Conservation (phyloP, 441 rosid species). For the Aquilaria agallochum region DNA sequence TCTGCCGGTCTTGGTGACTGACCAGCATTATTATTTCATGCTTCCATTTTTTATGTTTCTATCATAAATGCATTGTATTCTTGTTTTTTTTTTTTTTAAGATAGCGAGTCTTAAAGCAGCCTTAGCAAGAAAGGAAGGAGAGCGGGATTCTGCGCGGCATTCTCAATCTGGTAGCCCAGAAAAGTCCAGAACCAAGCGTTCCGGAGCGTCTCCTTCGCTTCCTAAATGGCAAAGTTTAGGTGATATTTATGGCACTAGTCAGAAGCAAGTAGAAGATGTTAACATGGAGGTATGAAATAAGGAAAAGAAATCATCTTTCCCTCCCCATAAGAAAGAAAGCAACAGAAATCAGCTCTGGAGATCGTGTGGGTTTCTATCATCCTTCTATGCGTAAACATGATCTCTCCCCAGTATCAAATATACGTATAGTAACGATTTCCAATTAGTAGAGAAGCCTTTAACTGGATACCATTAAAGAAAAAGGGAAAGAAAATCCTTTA, state of each 20-base stretch:
- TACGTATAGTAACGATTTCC: too few species aligned
- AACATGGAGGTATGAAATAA: conserved; percentile 42
- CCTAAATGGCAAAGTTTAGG: conserved; percentile 39
- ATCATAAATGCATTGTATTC: background rate
- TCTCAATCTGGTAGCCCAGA: conserved; percentile 41
- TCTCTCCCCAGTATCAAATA: too few species aligned
- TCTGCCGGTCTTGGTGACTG: background rate
- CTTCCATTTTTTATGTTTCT: conserved; percentile 3
- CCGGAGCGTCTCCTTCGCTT: conserved; percentile 38
- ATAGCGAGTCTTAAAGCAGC: conserved; percentile 58
- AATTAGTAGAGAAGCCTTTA: too few species aligned
- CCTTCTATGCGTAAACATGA: too few species aligned
- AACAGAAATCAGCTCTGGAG: too few species aligned
- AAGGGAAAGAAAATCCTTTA: too few species aligned
- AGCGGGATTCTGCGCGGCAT: conserved; percentile 27
- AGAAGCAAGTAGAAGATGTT: conserved; percentile 32
- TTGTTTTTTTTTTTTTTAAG: conserved; percentile 26
- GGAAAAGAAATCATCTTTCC: background rate
- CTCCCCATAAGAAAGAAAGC: too few species aligned
- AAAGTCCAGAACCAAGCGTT: conserved; percentile 25
- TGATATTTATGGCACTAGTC: conserved; percentile 22
- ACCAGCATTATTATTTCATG: background rate
- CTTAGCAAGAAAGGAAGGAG: conserved; percentile 46
- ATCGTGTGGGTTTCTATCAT: too few species aligned
- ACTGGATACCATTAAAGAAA: too few species aligned